Conservation (phyloP, 805 yeast genomes). For the Candida ulmi region DNA sequence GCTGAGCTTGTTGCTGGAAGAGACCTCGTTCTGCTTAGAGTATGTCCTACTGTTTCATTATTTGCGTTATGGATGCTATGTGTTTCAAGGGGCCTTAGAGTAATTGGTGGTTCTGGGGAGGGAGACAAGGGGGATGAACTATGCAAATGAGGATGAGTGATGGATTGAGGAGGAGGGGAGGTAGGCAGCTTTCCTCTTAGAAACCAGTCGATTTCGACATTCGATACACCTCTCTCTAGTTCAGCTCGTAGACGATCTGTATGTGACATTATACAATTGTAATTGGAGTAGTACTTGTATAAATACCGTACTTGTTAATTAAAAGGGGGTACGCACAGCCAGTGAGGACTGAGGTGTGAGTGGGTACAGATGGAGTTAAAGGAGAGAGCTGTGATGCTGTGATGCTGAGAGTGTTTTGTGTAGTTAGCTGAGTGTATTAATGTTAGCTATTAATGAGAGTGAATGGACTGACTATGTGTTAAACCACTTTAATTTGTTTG, state of each 20-base stretch:
- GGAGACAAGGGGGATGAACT: not conserved
- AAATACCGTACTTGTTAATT: too few species aligned
- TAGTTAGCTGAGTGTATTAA: too few species aligned
- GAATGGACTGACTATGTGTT: too few species aligned
- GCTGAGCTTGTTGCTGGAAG: constrained; percentile 18
- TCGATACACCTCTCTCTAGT: constrained; percentile 27
- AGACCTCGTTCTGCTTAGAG: constrained; percentile 25
- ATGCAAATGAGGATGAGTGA: constrained; percentile 1
- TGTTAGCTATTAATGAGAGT: too few species aligned
- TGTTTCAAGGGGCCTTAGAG: constrained; percentile 6
- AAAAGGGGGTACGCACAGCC: too few species aligned
- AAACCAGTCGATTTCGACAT: constrained; percentile 47
- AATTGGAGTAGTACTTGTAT: too few species aligned
- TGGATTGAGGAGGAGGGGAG: constrained; percentile 6
- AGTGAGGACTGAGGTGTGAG: too few species aligned
- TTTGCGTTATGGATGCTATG: not conserved
- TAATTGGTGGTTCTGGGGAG: constrained; percentile 1
- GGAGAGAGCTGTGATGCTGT: too few species aligned
- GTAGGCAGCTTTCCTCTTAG: constrained; percentile 29
- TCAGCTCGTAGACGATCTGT: constrained; percentile 1
- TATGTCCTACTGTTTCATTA: constrained; percentile 10
- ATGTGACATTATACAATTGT: too few species aligned
- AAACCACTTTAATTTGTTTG: not conserved
- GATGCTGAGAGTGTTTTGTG: too few species aligned
- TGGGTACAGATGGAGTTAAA: too few species aligned